phyloP scores from a whole-genome alignment of 805 yeast species.

The Lipomyces starkeyi region DNA sequence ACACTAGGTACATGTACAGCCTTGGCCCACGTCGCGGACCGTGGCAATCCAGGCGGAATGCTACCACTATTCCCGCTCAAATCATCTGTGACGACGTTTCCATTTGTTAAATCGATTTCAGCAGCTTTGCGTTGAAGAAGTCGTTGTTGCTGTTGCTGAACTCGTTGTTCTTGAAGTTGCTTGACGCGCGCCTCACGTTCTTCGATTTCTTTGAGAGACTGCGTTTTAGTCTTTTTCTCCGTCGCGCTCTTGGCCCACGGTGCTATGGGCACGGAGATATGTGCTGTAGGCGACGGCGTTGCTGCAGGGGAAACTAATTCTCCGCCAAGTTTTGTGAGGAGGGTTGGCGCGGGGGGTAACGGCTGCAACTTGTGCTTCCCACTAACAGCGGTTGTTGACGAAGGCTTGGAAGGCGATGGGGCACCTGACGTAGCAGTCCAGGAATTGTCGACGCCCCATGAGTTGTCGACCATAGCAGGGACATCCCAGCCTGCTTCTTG shows the following conservation, averaged over 20 bases:
- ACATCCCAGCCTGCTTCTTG: constrained; percentile 5
- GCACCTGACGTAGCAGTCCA: constrained; percentile 5
- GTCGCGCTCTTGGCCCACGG: constrained; percentile 33
- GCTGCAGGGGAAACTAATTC: not conserved
- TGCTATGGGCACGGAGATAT: constrained; percentile 30
- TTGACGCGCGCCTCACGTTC: constrained; percentile 42
- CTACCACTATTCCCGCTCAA: constrained; percentile 13
- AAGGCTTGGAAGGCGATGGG: not conserved
- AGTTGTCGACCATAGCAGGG: constrained; percentile 5
- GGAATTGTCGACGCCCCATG: constrained; percentile 1
- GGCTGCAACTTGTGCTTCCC: constrained; percentile 32
- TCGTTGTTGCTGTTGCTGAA: constrained; percentile 18
- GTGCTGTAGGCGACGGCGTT: constrained; percentile 13
- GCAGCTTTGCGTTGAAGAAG: constrained; percentile 9
- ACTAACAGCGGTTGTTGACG: constrained; percentile 1
- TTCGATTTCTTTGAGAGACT: constrained; percentile 45
- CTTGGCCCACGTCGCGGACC: constrained; percentile 42
- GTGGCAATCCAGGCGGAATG: constrained; percentile 39
- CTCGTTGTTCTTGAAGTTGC: constrained; percentile 34
- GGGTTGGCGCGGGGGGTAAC: constrained; percentile 28
- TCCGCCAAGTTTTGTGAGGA: constrained; percentile 15
- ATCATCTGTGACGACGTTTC: constrained; percentile 18
- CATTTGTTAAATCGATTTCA: constrained; percentile 20
- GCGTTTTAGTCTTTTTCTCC: constrained; percentile 25
- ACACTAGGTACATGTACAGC: constrained; percentile 38